These are phyloP conservation scores for Phytophthora hibernalis DNA, from an alignment of 352 stramenopile species.

Conservation along the genomic window DNA sequence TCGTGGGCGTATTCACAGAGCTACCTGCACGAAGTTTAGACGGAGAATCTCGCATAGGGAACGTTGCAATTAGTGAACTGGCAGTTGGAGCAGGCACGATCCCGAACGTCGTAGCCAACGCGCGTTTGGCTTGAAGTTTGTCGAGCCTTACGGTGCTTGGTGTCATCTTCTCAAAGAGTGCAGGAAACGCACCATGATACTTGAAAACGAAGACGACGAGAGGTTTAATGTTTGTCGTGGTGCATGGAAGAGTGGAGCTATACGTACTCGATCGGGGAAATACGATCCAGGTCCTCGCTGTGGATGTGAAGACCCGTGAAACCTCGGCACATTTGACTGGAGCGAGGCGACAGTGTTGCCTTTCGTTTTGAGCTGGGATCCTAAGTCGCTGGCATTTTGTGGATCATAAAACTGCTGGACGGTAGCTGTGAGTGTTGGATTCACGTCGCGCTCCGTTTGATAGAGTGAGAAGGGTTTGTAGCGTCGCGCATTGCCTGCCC, in stretches of 20 bases:
- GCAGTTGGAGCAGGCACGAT: conserved; percentile 22
- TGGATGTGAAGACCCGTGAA: conserved; percentile 25
- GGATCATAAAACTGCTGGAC: conserved; percentile 59
- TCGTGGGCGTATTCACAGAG: not conserved
- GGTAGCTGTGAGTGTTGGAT: conserved; percentile 45
- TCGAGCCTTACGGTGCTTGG: conserved; percentile 26
- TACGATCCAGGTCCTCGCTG: conserved; percentile 51
- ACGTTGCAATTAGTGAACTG: not conserved
- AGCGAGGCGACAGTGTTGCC: conserved; percentile 49
- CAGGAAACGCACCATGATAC: conserved; percentile 58
- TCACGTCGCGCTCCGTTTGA: conserved; percentile 59
- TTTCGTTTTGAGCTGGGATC: conserved; percentile 31
- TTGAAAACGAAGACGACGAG: conserved; percentile 14
- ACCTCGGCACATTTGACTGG: conserved; percentile 59
- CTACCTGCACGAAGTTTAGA: conserved; percentile 1
- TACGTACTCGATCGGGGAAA: conserved; percentile 52
- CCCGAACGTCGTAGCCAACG: conserved; percentile 37
- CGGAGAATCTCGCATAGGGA: not conserved
- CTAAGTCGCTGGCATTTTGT: conserved; percentile 47
- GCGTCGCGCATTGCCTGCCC: conserved; percentile 38
- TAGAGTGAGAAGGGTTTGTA: conserved; percentile 30
- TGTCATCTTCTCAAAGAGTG: conserved; percentile 50
- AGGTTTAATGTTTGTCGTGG: not conserved
- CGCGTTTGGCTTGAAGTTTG: conserved; percentile 35
- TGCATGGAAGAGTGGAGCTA: not conserved